These are phyloP conservation scores for Cladosporium velox DNA, from an alignment of 2,329 filamentous ascomycete genomes.

Conservation along the genomic window DNA sequence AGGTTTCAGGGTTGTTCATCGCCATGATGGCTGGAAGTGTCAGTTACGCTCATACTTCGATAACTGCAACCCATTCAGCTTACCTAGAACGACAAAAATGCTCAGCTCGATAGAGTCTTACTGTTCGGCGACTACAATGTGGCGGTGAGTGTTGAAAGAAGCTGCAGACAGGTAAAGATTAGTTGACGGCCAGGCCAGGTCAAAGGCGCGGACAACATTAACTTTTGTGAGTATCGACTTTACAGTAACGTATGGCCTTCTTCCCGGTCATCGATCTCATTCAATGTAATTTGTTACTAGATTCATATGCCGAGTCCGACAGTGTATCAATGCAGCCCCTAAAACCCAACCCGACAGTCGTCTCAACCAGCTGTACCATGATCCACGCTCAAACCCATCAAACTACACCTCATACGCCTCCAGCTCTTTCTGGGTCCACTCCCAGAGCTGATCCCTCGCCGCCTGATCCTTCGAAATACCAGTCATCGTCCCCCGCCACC, in stretches of 20 bases:
- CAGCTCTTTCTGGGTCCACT: constrained; percentile 39
- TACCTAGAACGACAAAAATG: background rate
- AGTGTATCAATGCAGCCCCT: background rate
- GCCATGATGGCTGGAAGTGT: background rate
- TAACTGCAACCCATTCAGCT: background rate
- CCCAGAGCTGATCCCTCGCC: constrained; percentile 40
- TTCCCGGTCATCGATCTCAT: background rate
- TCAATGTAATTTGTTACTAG: background rate
- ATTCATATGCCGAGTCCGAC: background rate
- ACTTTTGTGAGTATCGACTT: background rate
- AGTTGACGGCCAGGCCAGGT: too few species aligned
- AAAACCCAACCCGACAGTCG: background rate
- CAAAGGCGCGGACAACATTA: background rate
- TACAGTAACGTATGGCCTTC: background rate
- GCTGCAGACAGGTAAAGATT: too few species aligned
- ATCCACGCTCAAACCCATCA: background rate
- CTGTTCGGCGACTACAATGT: background rate
- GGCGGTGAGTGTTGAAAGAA: background rate
- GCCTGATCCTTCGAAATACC: constrained; percentile 28
- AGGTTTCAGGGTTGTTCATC: background rate
- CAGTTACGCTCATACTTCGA: background rate
- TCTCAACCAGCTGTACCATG: background rate
- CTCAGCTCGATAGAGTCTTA: background rate
- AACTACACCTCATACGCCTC: constrained; percentile 20
- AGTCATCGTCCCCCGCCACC: constrained; percentile 27